Base-by-base conservation (phyloP, 2,329 filamentous ascomycete species). In the Talaromyces islandicus region DNA sequence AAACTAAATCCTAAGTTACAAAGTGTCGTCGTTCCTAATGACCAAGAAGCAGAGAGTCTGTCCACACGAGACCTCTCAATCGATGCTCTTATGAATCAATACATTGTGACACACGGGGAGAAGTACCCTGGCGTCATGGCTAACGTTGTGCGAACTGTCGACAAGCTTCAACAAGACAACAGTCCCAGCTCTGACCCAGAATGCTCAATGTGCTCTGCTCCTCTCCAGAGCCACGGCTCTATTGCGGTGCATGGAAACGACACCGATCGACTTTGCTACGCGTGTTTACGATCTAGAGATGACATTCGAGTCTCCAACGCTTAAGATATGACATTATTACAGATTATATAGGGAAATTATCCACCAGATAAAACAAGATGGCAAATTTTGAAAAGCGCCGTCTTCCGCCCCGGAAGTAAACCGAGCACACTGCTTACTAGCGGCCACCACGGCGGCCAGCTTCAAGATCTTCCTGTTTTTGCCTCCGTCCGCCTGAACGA, bases 121-220 rank as follows among this genome's bases (percentile, higher is more conserved):
- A 89, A 88, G 61, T 97, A 95, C 69, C 90, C 92, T 3, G 91
- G 90, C 59, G 91, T 97, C 59, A 92, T 99, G 65, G 89, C 92
- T 32, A 99, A 99, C 71, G 94, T 99, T 10, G 93, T 97, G 5
- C 86, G 91, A 63, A 99, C 93, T 35, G 88, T 90, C n/a, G 88
- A 86, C 56, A 96, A 95, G 75, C 81, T 97, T 46, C 80, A 86
- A 52, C 71, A 78, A 0, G 66, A 77, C 24, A 67, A 66, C 53
- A 65, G 63, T 1, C 72, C 71, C 7, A 69, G 67, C 21, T 70
- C 64, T 51, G 70, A 69, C 14, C 66, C 66, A 25, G 67, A 67
- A 54, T 95, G 91, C 68, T 81, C 82, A 35, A 72, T 93, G 9
- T 96, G 91, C 72, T 84, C 84, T 55, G 84, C 89, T 75, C 83